These are phyloP conservation scores for Paramecium caudatum DNA, from an alignment of 73 alveolate species.

Conservation along the genomic window DNA sequence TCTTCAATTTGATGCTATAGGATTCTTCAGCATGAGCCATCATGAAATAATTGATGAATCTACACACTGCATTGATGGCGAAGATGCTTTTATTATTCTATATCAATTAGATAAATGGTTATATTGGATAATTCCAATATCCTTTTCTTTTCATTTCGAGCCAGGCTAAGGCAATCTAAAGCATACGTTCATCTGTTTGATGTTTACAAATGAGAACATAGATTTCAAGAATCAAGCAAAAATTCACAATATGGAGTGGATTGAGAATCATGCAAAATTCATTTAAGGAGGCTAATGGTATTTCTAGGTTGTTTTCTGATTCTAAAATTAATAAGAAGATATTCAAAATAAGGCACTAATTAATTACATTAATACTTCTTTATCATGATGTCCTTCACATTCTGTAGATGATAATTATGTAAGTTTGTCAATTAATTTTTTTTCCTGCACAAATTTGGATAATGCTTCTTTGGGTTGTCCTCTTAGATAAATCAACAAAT, in stretches of 20 bases:
- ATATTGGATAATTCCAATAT: constrained; percentile 50
- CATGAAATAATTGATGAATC: constrained; percentile 56
- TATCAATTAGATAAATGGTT: constrained; percentile 30
- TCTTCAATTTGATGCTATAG: constrained; percentile 33
- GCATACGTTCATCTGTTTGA: constrained; percentile 38
- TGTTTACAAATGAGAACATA: constrained; percentile 24
- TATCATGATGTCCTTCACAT: constrained; percentile 71
- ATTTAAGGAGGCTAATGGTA: not conserved
- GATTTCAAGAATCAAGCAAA: constrained; percentile 50
- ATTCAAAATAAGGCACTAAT: constrained; percentile 57
- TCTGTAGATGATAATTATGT: constrained; percentile 1
- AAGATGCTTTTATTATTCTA: constrained; percentile 3
- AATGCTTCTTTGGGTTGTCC: not conserved
- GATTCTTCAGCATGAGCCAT: constrained; percentile 36
- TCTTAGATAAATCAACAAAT: constrained; percentile 15
- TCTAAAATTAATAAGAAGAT: constrained; percentile 20
- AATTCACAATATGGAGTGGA: constrained; percentile 52
- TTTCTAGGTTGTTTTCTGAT: constrained; percentile 28
- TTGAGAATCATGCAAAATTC: constrained; percentile 46
- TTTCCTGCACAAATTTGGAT: constrained; percentile 3
- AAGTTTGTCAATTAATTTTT: constrained; percentile 6
- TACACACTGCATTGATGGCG: constrained; percentile 18
- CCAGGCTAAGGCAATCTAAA: constrained; percentile 32
- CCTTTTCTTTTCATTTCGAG: constrained; percentile 50
- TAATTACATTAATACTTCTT: not conserved